These are phyloP conservation scores for Saccharum spontaneum DNA, from an alignment of 176 grass and related monocot genomes.

Conservation along the genomic window DNA sequence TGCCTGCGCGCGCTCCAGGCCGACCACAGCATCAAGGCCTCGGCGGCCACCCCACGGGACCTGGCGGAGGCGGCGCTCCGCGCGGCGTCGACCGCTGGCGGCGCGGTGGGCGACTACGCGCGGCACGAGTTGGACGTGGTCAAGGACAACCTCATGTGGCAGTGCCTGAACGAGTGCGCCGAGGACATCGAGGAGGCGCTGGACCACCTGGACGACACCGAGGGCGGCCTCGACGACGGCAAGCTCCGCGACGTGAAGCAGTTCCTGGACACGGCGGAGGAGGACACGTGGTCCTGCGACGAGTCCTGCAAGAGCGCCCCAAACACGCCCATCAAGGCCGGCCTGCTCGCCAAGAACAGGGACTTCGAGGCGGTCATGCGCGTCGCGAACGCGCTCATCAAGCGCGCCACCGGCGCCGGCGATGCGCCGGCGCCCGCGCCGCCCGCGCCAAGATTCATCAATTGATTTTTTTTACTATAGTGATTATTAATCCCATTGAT, in stretches of 20 bases:
- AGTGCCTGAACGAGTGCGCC: constrained; percentile 53
- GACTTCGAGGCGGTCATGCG: constrained; percentile 33
- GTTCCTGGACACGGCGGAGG: constrained; percentile 23
- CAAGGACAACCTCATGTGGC: constrained; percentile 37
- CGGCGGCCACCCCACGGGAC: neutral
- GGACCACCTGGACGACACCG: constrained; percentile 45
- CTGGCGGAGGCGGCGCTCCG: constrained; percentile 33
- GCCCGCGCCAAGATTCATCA: neutral
- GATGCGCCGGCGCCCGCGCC: neutral
- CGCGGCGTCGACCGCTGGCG: neutral
- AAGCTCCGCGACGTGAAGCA: constrained; percentile 8
- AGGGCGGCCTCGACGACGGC: constrained; percentile 23
- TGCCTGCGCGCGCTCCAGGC: constrained; percentile 2
- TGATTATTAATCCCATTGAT: neutral
- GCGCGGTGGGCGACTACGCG: constrained; percentile 8
- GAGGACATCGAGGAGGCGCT: constrained; percentile 54
- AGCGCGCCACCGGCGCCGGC: neutral
- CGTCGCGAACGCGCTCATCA: constrained; percentile 34
- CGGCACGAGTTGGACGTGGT: neutral
- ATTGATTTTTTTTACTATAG: neutral
- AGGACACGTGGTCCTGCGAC: constrained; percentile 44
- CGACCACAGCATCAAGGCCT: neutral
- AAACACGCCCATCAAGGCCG: neutral
- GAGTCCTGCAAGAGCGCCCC: constrained; percentile 8
- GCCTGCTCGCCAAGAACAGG: constrained; percentile 34